phyloP scores from a whole-genome alignment of 345 rosid genomes.

The Atalantia buxifolia region DNA sequence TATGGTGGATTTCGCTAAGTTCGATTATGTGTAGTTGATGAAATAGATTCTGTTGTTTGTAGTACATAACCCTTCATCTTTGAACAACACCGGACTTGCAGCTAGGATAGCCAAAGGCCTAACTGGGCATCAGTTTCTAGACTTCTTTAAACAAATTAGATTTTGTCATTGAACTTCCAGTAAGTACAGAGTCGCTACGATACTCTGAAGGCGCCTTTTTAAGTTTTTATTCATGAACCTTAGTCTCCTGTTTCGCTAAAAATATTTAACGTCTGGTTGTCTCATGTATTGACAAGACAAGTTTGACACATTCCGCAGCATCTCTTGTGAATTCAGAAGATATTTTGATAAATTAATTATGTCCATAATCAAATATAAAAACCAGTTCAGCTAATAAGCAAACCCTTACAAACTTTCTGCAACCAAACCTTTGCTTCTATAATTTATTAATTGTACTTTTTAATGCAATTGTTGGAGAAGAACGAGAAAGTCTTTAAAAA shows the following conservation, averaged over 20 bases:
- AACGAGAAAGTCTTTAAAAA: conserved; percentile 4
- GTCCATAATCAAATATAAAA: neutral
- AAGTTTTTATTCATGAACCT: neutral
- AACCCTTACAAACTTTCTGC: neutral
- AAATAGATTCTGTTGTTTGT: neutral
- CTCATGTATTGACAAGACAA: neutral
- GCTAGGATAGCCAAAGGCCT: neutral
- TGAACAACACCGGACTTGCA: neutral
- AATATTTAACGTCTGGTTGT: neutral
- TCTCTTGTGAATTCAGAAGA: no score
- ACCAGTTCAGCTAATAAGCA: neutral
- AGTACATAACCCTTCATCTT: no score
- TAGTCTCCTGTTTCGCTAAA: neutral
- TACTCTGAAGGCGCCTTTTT: no score
- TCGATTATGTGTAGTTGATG: neutral
- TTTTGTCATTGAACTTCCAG: no score
- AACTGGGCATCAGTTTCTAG: neutral
- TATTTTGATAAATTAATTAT: no score
- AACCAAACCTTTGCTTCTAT: neutral
- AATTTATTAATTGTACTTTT: neutral
- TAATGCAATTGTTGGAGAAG: neutral
- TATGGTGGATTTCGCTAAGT: neutral
- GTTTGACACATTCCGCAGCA: neutral
- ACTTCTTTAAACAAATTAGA: no score
- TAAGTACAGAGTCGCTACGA: no score